Base-by-base conservation (phyloP, 192 early-diverging fungal species). In the Umbelopsis vinacea region DNA sequence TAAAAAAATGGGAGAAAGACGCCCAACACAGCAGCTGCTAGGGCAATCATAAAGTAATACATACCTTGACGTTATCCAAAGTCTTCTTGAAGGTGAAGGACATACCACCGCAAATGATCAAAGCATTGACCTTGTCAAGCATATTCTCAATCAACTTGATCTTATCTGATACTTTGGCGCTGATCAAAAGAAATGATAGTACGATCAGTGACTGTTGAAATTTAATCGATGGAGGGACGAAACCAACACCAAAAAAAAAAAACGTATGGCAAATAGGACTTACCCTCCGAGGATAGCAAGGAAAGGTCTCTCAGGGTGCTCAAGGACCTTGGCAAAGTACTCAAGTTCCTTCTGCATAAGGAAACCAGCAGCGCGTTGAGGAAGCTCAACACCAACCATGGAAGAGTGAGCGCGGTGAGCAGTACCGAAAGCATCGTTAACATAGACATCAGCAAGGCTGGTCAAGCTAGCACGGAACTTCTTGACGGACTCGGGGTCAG, bases 341-440 rank as follows among this genome's bases (percentile, higher is more conserved):
- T 97, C 96, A 54, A 99, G 89, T 87, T 99, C 97, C 87, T 96
- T 96, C 86, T 97, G 93, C 95, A 99, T 97, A 81, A 99, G 85
- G 83, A 99, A 93, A 47, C 97, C 97, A 48, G 97, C 93, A 45
- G 97, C 97, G 68, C 92, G 89, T 66, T 90, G 83, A 52, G 95
- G 91, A 71, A 99, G 85, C 71, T 95, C 84, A 43, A 99, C 92
- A 52, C 97, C 97, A 66, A 99, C 97, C 93, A 98, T 97, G 68
- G 93, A 95, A 73, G 91, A 93, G 89, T 99, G 97, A 24, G 97
- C 95, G 72, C 97, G 94, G 85, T 99, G 97, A 69, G 97, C 96
- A 19, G 97, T 99, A 66, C 97, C 97, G 81, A 99, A 99, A 24
- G 97, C 97, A 79, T 99, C 97, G 87, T 99, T 99, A 70, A 99